phyloP scores from a whole-genome alignment of 2,329 filamentous ascomycete genomes.

The Ophiostoma triangulosporum region DNA sequence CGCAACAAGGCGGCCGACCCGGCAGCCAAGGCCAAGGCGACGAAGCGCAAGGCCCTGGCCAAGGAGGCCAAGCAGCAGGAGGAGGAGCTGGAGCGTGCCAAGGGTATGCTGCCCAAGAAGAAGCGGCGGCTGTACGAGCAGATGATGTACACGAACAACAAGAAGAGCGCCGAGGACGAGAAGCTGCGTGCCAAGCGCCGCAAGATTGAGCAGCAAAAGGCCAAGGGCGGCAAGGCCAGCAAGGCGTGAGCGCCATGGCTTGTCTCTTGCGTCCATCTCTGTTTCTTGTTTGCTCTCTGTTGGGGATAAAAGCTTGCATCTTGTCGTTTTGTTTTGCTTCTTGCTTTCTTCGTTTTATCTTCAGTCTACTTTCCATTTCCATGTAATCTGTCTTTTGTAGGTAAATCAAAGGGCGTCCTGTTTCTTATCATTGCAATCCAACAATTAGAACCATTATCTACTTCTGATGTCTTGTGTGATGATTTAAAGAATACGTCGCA shows the following conservation, averaged over 20 bases:
- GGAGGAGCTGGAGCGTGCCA: constrained; percentile 81
- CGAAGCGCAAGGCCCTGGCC: constrained; percentile 53
- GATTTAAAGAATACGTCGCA: background rate
- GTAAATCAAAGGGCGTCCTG: constrained; percentile 1
- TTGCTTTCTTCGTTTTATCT: background rate
- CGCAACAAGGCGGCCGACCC: constrained; percentile 32
- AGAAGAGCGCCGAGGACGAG: constrained; percentile 82
- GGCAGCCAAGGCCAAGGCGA: constrained; percentile 52
- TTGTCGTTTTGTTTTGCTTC: background rate
- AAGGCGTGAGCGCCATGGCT: constrained; percentile 14
- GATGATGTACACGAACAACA: constrained; percentile 91
- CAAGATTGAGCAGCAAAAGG: constrained; percentile 61
- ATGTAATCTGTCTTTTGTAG: background rate
- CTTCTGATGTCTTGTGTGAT: background rate
- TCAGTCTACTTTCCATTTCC: background rate
- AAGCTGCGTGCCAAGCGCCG: constrained; percentile 79
- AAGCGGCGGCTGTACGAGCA: constrained; percentile 96
- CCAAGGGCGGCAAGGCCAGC: constrained; percentile 22
- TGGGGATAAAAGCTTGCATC: background rate
- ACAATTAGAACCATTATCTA: background rate
- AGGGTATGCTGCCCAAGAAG: constrained; percentile 97
- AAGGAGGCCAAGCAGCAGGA: constrained; percentile 63
- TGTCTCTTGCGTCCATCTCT: background rate
- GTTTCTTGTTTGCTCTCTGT: constrained; percentile 1
- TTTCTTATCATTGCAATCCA: background rate